Evolutionary conservation across 495 filamentous ascomycete genomes (phyloP).

Genomic region (Xylaria castorea): DNA sequence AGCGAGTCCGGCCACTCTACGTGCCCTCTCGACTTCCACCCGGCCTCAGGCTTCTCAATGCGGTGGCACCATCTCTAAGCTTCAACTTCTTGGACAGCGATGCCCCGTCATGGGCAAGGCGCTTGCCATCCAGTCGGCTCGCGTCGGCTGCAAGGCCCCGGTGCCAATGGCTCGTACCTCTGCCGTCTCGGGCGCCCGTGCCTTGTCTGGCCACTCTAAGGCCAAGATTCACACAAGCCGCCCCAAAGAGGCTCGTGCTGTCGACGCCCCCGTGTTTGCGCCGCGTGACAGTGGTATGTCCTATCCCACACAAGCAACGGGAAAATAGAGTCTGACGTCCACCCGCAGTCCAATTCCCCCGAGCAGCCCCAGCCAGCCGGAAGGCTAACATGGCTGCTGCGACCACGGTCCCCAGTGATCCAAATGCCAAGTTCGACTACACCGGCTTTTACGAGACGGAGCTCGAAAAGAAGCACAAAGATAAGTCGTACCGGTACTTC

Average conservation of each 20-base stretch:
- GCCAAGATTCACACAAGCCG: slow-evolving; percentile 83
- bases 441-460: slow-evolving; percentile 86
- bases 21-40: slow-evolving; percentile 84
- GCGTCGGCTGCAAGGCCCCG: slow-evolving; percentile 44
- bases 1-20: slow-evolving; percentile 85
- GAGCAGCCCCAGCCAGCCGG: slow-evolving; percentile 44
- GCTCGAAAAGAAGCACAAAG: slow-evolving; percentile 98
- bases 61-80: slow-evolving; percentile 94
- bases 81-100: slow-evolving; percentile 90
- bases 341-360: slow-evolving; percentile 48
- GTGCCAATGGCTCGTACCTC: slow-evolving; percentile 39
- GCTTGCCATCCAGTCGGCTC: slow-evolving; percentile 81
- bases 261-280: slow-evolving; percentile 66
- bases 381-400: slow-evolving; percentile 40
- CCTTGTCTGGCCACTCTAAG: slow-evolving; percentile 56
- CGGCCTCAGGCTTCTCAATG: slow-evolving; percentile 72
- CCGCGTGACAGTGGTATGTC: slow-evolving; percentile 65
- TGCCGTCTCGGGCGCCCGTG: slow-evolving; percentile 52
- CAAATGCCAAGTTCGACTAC: slow-evolving; percentile 77
- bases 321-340: slow-evolving; percentile 33
- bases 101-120: slow-evolving; percentile 99
- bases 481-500: slow-evolving; percentile 99
- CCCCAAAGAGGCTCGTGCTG: slow-evolving; percentile 71
- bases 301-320: background rate
- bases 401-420: slow-evolving; percentile 27